Percentiles rank a stretch among this genome's conserved stretches.
Evolutionary conservation across 306 rosid species (phyloP).

Genomic region (Cicer chorassanicum): DNA sequence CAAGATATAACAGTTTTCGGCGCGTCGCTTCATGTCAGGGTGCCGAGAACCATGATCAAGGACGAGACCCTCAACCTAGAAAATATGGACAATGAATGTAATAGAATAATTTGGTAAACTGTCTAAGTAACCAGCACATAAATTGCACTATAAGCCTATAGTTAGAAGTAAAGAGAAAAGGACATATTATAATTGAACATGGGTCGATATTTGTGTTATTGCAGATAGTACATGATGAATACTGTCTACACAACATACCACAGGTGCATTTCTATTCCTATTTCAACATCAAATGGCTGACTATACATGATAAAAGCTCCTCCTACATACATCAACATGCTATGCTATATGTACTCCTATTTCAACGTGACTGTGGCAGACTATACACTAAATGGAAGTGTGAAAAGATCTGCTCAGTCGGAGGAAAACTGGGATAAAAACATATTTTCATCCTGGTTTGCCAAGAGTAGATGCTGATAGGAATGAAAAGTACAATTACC

Average conservation of each 20-base stretch:
- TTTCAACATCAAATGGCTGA: no score
- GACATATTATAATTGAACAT: neutral
- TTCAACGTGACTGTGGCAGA: no score
- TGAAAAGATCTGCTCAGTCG: no score
- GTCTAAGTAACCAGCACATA: slow-evolving; percentile 7
- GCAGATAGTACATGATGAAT: neutral
- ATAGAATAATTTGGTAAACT: neutral
- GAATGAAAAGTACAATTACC: no score
- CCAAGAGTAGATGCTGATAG: no score
- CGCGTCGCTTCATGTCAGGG: slow-evolving; percentile 97
- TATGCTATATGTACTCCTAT: no score
- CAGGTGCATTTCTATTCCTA: neutral
- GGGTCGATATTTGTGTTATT: neutral
- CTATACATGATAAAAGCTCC: no score
- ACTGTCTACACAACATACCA: neutral
- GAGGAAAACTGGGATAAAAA: no score
- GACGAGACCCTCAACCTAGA: slow-evolving; percentile 96
- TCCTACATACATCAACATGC: no score
- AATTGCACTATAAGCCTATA: neutral
- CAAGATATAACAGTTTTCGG: slow-evolving; percentile 88
- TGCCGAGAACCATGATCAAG: slow-evolving; percentile 99
- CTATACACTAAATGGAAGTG: no score
- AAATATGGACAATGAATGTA: slow-evolving; percentile 16
- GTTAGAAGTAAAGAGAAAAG: neutral
- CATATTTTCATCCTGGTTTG: no score